Percentiles rank a stretch among this genome's conserved stretches.
Conservation (phyloP, 495 filamentous ascomycete species). For the Aspergillus taichungensis region DNA sequence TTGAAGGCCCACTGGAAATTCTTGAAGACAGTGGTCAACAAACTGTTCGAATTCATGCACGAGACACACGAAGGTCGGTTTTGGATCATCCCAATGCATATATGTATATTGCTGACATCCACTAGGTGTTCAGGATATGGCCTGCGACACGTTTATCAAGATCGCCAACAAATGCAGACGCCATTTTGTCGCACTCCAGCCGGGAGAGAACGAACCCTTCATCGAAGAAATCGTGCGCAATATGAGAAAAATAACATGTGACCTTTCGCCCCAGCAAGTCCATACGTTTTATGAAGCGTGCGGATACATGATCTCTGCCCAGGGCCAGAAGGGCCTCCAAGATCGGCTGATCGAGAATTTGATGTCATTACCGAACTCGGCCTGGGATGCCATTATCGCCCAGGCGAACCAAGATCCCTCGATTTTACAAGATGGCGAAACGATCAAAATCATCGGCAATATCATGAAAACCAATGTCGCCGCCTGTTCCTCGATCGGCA, state of each 20-base stretch:
- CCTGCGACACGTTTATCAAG: slow-evolving; percentile 99
- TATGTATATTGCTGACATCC: slow-evolving; percentile 18
- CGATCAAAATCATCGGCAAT: slow-evolving; percentile 96
- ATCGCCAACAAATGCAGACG: slow-evolving; percentile 96
- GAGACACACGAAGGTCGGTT: slow-evolving; percentile 89
- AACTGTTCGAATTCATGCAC: slow-evolving; percentile 99
- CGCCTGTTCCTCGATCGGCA: slow-evolving; percentile 88
- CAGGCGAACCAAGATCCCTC: slow-evolving; percentile 71
- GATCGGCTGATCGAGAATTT: slow-evolving; percentile 85
- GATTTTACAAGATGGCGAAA: slow-evolving; percentile 81
- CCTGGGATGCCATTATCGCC: slow-evolving; percentile 90
- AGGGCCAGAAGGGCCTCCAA: slow-evolving; percentile 85
- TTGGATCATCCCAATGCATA: neutral
- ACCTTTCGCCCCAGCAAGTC: slow-evolving; percentile 91
- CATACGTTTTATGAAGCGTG: slow-evolving; percentile 99
- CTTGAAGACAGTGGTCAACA: slow-evolving; percentile 98
- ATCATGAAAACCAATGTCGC: slow-evolving; percentile 99
- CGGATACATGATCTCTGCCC: slow-evolving; percentile 97
- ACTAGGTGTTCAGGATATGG: slow-evolving; percentile 96
- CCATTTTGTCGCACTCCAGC: slow-evolving; percentile 93
- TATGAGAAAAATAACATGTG: slow-evolving; percentile 88
- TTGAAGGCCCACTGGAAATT: slow-evolving; percentile 99
- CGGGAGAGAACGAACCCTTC: slow-evolving; percentile 89
- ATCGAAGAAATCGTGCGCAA: slow-evolving; percentile 98
- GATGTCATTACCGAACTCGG: slow-evolving; percentile 86